Evolutionary conservation across 257 asterid genomes (phyloP).

Genomic region (Lycium ferocissimum): DNA sequence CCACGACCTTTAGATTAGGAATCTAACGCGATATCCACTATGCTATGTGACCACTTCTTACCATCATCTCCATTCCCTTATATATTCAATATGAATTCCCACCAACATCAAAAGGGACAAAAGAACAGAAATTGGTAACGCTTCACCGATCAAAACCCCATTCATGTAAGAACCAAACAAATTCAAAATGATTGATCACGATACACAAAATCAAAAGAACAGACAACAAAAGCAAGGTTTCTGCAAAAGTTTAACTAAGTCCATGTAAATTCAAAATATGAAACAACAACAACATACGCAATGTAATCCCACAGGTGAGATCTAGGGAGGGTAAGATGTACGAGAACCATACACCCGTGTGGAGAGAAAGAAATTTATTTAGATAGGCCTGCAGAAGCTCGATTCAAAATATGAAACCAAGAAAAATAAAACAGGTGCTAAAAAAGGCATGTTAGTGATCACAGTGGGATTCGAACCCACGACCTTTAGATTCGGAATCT

Average conservation of each 20-base stretch:
- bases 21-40: conserved; percentile 99
- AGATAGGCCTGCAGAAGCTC: no score
- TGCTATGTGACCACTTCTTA: conserved; percentile 71
- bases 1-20: conserved; percentile 99
- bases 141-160: conserved; percentile 15
- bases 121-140: background rate
- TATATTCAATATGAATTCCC: background rate
- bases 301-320: no score
- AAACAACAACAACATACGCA: no score
- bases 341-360: no score
- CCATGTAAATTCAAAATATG: background rate
- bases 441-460: conserved; percentile 45
- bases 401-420: background rate
- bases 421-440: background rate
- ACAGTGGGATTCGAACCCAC: conserved; percentile 99
- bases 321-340: no score
- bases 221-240: background rate
- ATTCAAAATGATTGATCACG: background rate
- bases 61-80: background rate
- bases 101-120: background rate
- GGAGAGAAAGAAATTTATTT: no score
- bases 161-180: conserved; percentile 16
- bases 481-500: conserved; percentile 98
- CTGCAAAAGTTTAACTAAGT: background rate
- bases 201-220: background rate